A percentile compares a stretch with the other conserved stretches of the same genome.
These are phyloP conservation scores for Orobanche coerulescens DNA, from an alignment of 257 asterid genomes.

Conservation along the genomic window DNA sequence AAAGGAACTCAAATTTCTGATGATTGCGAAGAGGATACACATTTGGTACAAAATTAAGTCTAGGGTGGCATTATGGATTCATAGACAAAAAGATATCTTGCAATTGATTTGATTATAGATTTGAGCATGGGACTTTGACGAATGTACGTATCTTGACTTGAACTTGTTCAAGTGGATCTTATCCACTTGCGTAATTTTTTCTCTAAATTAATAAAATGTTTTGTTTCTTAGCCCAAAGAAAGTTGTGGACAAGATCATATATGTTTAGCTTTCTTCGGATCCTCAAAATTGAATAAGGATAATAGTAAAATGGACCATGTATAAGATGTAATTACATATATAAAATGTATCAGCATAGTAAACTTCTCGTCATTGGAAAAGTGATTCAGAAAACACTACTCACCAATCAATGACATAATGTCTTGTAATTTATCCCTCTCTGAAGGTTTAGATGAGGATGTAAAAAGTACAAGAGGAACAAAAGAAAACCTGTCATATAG, in stretches of 20 bases:
- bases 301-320: conserved; percentile 1
- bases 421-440: conserved; percentile 42
- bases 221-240: too few relatives aligned
- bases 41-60: too few relatives aligned
- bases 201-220: too few relatives aligned
- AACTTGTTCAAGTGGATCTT: too few relatives aligned
- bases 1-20: too few relatives aligned
- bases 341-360: conserved; percentile 13
- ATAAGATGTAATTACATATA: conserved; percentile 5
- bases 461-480: conserved; percentile 53
- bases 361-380: conserved; percentile 3
- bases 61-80: too few relatives aligned
- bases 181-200: too few relatives aligned
- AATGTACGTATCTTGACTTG: too few relatives aligned
- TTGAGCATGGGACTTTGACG: too few relatives aligned
- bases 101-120: too few relatives aligned
- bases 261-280: conserved; percentile 16
- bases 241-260: conserved; percentile 8
- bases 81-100: too few relatives aligned
- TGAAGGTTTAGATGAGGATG: conserved; percentile 33
- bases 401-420: conserved; percentile 64
- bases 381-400: conserved; percentile 20
- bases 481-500: conserved; percentile 58
- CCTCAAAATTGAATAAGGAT: background rate
- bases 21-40: too few relatives aligned